Base-by-base conservation (phyloP, 1,284 basidiomycete genomes). In the Peniophora sp. region DNA sequence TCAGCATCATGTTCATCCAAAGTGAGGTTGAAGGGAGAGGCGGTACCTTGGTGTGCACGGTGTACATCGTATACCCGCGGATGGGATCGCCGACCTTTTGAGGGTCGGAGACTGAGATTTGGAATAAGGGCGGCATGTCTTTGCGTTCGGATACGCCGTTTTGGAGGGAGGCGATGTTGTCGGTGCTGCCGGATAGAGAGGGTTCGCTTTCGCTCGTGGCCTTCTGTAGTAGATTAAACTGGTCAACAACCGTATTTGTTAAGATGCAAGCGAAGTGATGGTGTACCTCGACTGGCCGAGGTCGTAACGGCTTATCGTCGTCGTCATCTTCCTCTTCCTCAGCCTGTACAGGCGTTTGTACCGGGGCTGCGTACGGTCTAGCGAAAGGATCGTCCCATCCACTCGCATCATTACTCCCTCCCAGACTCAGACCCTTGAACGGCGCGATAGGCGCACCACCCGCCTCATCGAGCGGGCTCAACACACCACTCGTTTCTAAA, bases 1-100 rank as follows among this genome's bases (percentile, higher is more conserved):
- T 41, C 17, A 49, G 51, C 9, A 34, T 45, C 52, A 16, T 23
- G 19, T 43, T 36, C 41, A 50, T 49, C 34, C 19, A 25, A 17
- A 48, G n/a, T n/a, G 41, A 51, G 38, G 10, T 11, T 39, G 20
- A 10, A 25, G n/a, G 2, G 47, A 62, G 78, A 51, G n/a, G n/a
- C n/a, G n/a, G n/a, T 63, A 90, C 89, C 61, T 80, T 76, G 3
- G 93, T 96, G 55, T 89, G 85, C 1, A 97, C 91, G 2, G 94
- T 97, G 66, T 99, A 97, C 71, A 97, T 91, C 11, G 89, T 95
- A 64, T 92, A 95, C 20, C 89, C 85, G 51, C 90, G 82, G 39
- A 96, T 91, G 0, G 92, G 89, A 63, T 95, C 92, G 22, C 94
- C 94, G 32, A 97, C 87, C 59, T 90, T 91, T 56, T 96, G 92